Percentiles rank a stretch among this genome's conserved stretches.
Evolutionary conservation across 306 rosid species (phyloP).

Genomic region (Nissolia schottii): DNA sequence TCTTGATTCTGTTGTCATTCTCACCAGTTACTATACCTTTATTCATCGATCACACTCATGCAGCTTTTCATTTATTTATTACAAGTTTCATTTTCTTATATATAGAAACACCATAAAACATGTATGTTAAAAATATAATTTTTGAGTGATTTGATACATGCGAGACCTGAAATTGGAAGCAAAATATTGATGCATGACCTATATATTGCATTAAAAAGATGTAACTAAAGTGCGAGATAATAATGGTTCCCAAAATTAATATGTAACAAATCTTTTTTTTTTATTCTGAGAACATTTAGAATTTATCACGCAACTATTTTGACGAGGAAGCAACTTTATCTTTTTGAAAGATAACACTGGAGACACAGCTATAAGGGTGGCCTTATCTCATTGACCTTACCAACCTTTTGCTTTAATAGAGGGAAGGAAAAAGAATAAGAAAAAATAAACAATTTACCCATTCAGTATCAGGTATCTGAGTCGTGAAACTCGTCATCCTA

Average conservation of each 20-base stretch:
- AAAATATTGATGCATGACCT: slow-evolving; percentile 9
- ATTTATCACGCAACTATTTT: too few species aligned
- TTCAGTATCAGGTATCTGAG: slow-evolving; percentile 8
- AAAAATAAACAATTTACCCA: neutral
- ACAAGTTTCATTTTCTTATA: too few species aligned
- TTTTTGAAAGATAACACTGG: neutral
- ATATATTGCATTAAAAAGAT: too few species aligned
- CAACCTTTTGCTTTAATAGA: neutral
- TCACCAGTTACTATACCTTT: neutral
- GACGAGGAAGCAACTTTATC: neutral
- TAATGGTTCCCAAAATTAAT: too few species aligned
- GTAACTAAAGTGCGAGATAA: too few species aligned
- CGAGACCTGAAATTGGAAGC: slow-evolving; percentile 2
- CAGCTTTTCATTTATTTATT: neutral
- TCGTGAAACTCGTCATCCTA: neutral
- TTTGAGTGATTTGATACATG: neutral
- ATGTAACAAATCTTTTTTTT: too few species aligned
- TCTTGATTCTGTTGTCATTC: neutral
- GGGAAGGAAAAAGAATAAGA: too few species aligned
- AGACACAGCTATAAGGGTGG: too few species aligned
- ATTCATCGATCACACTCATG: neutral
- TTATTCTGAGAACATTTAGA: too few species aligned
- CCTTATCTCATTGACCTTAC: neutral
- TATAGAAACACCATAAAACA: too few species aligned
- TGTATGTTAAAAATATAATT: neutral